These are phyloP conservation scores for Pseudogymnoascus sp. DNA, from an alignment of 2,329 filamentous ascomycete genomes.

Conservation along the genomic window DNA sequence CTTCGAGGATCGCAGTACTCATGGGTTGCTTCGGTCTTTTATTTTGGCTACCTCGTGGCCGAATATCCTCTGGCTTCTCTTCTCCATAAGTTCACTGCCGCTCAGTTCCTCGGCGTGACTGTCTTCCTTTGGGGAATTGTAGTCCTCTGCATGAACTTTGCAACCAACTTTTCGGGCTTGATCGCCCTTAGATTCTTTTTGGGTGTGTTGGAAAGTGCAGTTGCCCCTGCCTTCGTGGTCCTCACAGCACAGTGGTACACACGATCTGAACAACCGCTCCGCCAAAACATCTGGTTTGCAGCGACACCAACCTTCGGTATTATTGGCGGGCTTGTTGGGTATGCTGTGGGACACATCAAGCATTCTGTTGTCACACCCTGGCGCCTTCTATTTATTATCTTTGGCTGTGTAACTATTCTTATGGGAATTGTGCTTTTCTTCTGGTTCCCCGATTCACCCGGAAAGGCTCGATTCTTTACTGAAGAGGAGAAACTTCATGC, in stretches of 20 bases:
- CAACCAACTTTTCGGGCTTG: conserved; percentile 50
- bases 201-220: conserved; percentile 59
- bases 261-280: conserved; percentile 54
- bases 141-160: conserved; percentile 54
- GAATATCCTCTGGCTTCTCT: conserved; percentile 28
- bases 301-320: conserved; percentile 60
- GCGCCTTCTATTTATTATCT: too few relatives aligned
- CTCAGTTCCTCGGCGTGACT: conserved; percentile 55
- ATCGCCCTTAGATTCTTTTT: conserved; percentile 60
- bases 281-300: conserved; percentile 59
- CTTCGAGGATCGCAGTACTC: conserved; percentile 38
- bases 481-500: too few relatives aligned
- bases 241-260: conserved; percentile 68
- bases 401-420: conserved; percentile 2
- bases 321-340: conserved; percentile 53
- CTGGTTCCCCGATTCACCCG: too few relatives aligned
- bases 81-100: conserved; percentile 48
- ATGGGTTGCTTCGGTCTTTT: conserved; percentile 41
- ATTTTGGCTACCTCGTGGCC: conserved; percentile 32
- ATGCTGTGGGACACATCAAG: conserved; percentile 29
- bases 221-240: conserved; percentile 60
- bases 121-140: conserved; percentile 54
- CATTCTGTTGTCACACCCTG: too few relatives aligned
- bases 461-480: too few relatives aligned
- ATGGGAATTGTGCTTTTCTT: too few relatives aligned